A percentile compares a stretch with the other conserved stretches of the same genome.
Evolutionary conservation across 257 asterid species (phyloP).

Genomic region (Jacaranda copaia): DNA sequence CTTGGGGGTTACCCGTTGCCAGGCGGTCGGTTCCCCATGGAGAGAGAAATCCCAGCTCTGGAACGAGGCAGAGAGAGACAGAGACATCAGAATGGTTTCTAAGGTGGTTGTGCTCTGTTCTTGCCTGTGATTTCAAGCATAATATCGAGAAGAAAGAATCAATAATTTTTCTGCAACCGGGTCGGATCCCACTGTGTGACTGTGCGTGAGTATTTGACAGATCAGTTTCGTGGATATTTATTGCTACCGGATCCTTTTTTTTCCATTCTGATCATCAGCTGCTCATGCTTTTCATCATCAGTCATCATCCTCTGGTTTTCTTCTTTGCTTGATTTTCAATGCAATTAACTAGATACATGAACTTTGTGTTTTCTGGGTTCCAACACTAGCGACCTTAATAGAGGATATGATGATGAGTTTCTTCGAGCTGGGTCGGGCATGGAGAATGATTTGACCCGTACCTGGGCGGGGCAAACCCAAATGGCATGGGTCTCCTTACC

Average conservation of each 20-base stretch:
- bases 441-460: constrained; percentile 40
- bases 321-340: too few species aligned
- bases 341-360: too few species aligned
- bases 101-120: constrained; percentile 40
- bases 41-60: constrained; percentile 33
- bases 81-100: not conserved
- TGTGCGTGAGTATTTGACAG: constrained; percentile 4
- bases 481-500: not conserved
- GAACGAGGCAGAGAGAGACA: constrained; percentile 33
- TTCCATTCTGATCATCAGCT: too few species aligned
- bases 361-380: too few species aligned
- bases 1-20: too few species aligned
- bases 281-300: not conserved
- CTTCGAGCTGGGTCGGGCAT: constrained; percentile 41
- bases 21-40: too few species aligned
- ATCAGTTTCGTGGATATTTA: too few species aligned
- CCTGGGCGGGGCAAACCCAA: constrained; percentile 55
- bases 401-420: constrained; percentile 43
- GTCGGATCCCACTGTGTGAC: constrained; percentile 14
- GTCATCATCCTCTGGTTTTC: not conserved
- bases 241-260: too few species aligned
- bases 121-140: constrained; percentile 30
- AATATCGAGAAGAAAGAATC: not conserved
- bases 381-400: too few species aligned
- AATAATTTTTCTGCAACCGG: constrained; percentile 25